Conservation (phyloP, 2,329 filamentous ascomycete genomes). For the Nothophoma quercina region DNA sequence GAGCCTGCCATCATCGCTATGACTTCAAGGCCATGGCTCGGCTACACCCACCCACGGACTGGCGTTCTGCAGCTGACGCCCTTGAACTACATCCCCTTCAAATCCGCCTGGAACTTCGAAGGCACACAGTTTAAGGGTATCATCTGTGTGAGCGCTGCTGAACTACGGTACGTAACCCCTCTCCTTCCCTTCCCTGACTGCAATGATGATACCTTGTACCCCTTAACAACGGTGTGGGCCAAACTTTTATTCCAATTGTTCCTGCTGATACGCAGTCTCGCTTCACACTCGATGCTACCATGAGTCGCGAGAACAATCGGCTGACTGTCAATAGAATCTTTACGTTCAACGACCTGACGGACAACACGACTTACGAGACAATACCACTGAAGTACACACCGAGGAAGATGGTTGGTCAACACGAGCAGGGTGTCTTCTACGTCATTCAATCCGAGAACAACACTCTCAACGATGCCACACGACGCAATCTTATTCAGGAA, state of each 20-base stretch:
- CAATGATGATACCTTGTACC: slow-evolving; percentile 71
- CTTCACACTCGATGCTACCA: neutral
- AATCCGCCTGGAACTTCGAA: slow-evolving; percentile 96
- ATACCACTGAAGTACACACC: slow-evolving; percentile 91
- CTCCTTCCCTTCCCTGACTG: slow-evolving; percentile 31
- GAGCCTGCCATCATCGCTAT: slow-evolving; percentile 87
- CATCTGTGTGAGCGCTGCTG: slow-evolving; percentile 90
- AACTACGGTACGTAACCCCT: slow-evolving; percentile 73
- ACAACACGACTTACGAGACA: slow-evolving; percentile 85
- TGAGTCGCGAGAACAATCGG: slow-evolving; percentile 3
- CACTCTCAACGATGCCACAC: slow-evolving; percentile 80
- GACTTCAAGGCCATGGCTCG: slow-evolving; percentile 94
- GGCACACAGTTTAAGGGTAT: slow-evolving; percentile 95
- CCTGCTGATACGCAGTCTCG: slow-evolving; percentile 75
- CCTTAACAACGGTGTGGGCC: slow-evolving; percentile 55
- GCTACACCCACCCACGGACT: slow-evolving; percentile 87
- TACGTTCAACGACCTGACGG: slow-evolving; percentile 83
- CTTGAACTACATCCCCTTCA: slow-evolving; percentile 83
- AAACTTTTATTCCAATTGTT: slow-evolving; percentile 83
- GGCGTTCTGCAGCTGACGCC: slow-evolving; percentile 92
- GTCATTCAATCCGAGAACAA: slow-evolving; percentile 95
- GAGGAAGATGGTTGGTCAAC: slow-evolving; percentile 84
- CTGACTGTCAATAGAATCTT: slow-evolving; percentile 71
- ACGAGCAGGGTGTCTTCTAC: slow-evolving; percentile 88
- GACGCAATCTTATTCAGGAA: slow-evolving; percentile 76